Conservation (phyloP, 2,329 filamentous ascomycete species). For the Neonectria faginata region DNA sequence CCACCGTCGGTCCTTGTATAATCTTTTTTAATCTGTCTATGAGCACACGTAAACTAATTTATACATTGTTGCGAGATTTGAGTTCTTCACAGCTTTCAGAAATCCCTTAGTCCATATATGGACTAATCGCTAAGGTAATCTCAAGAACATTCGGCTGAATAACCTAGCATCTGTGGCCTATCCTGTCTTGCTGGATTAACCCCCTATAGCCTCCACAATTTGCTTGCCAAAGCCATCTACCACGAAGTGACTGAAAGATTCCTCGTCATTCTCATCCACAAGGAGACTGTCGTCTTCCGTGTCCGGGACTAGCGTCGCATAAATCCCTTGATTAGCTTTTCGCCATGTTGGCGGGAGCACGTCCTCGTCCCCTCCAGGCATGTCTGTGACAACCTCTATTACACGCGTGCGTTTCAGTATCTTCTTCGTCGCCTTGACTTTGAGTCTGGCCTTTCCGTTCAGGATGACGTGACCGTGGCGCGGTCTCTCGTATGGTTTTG, state of each 20-base stretch:
- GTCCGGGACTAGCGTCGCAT: slow-evolving; percentile 53
- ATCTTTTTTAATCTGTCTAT: slow-evolving; percentile 17
- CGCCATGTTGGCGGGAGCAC: slow-evolving; percentile 56
- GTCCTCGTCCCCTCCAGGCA: slow-evolving; percentile 48
- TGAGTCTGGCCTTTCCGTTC: slow-evolving; percentile 46
- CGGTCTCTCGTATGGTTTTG: slow-evolving; percentile 38
- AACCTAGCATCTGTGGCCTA: not conserved
- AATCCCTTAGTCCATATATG: not conserved
- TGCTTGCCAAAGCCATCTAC: slow-evolving; percentile 54
- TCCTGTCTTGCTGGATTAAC: slow-evolving; percentile 28
- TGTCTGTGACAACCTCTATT: slow-evolving; percentile 44
- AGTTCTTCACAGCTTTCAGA: not conserved
- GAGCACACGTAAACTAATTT: slow-evolving; percentile 13
- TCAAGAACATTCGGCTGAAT: not conserved
- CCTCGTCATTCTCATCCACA: slow-evolving; percentile 55
- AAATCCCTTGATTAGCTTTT: slow-evolving; percentile 54
- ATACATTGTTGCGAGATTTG: not conserved
- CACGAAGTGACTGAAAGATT: slow-evolving; percentile 58
- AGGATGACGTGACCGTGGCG: slow-evolving; percentile 48
- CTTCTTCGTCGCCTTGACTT: slow-evolving; percentile 50
- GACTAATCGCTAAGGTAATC: not conserved
- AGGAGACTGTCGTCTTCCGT: slow-evolving; percentile 52
- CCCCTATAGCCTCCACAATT: slow-evolving; percentile 48
- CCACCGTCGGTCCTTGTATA: slow-evolving; percentile 10
- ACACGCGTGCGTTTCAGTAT: slow-evolving; percentile 48